Evolutionary conservation across 371 early-diverging fungal genomes (phyloP), one percentile per base, ranked within the genome.

Genomic region (Lichtheimia corymbifera): DNA sequence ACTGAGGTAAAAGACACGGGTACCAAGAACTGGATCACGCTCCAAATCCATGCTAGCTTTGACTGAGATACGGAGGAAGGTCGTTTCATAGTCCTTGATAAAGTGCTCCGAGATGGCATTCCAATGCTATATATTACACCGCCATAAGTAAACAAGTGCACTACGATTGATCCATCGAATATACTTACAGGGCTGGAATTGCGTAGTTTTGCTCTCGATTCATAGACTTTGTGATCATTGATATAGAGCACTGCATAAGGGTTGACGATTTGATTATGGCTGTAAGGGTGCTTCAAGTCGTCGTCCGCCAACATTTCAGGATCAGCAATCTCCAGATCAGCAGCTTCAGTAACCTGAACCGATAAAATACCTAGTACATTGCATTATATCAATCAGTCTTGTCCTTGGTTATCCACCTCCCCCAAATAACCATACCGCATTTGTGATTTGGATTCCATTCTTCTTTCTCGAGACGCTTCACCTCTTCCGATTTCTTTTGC

Each of bases 11-110:
- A 74, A 50, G 6, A 68, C 64, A 1, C 52, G 41, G 2, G 69
- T 74, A 5, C 74, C 74, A 17, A 74, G 63, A 7, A 74, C 72
- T 13, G 74, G 74, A 53, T 71, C 71, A n/a, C 65, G 64, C 25
- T 74, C 74, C 15, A 74, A 35, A 35, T 74, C 74, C 15, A 71
- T 52, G 12, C 41, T 44, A 4, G 63, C 55, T 41, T 71, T 74
- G 27, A 74, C 69, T 5, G 71, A 68, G 13, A 74, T 56, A 30
- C 74, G 69, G 5, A 74, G 35, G 25, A 55, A 71, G 0, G 69
- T 60, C 1, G 69, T 51, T 24, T 61, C 54, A 44, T 61, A 63
- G n/a, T 69, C 67, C n/a, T 65, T 71, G 24, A 74, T 55, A 44
- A 74, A 62, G 20, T 69, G 64, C 50, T 71, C 75, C 2, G 69